A percentile compares a stretch with the other conserved stretches of the same genome.
phyloP scores from a whole-genome alignment of 139 green algal genomes.

The Trebouxia sp. region DNA sequence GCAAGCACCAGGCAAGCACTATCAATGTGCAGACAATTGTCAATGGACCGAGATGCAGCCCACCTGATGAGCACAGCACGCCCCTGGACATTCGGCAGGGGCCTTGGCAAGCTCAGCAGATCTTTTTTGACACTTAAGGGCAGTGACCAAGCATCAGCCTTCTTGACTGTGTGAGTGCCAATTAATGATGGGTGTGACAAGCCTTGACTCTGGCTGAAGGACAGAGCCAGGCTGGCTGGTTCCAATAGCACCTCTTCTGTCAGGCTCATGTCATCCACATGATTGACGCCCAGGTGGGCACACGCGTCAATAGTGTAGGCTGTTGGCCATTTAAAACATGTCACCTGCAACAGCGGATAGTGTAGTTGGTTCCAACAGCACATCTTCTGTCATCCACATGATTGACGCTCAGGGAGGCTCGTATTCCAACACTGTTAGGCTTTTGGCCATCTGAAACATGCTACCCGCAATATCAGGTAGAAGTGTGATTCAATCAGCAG shows the following conservation, averaged over 20 bases:
- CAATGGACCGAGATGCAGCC: neutral
- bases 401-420: too few relatives aligned
- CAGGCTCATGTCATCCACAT: neutral
- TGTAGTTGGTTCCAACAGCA: too few relatives aligned
- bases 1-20: too few relatives aligned
- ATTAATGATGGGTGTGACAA: too few relatives aligned
- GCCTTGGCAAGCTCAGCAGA: conserved; percentile 5
- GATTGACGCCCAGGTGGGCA: neutral
- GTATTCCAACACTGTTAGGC: too few relatives aligned
- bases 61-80: neutral
- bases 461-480: too few relatives aligned
- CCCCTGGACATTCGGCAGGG: neutral
- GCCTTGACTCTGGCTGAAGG: neutral
- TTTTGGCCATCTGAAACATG: too few relatives aligned
- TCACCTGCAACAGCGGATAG: conserved; percentile 21
- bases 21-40: neutral
- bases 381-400: too few relatives aligned
- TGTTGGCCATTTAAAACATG: neutral
- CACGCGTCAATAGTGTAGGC: neutral
- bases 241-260: conserved; percentile 25
- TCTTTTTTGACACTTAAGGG: neutral
- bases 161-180: too few relatives aligned
- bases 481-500: too few relatives aligned
- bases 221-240: neutral
- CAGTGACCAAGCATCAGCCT: neutral